Base-by-base conservation (phyloP, 1,284 basidiomycete genomes). In the Ceratobasidium theobromae region DNA sequence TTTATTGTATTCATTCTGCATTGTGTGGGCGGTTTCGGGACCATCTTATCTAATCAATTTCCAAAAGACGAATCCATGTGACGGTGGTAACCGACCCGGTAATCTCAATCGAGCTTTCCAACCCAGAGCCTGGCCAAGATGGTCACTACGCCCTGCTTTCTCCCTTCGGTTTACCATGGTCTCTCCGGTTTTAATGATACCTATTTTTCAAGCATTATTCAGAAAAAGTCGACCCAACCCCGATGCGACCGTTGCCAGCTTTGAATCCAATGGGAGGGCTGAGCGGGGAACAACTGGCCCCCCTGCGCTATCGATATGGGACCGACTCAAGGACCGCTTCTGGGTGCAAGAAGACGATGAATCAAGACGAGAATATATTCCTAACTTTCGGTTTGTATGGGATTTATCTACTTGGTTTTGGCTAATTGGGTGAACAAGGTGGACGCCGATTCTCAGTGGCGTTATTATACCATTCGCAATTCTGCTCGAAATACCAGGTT, bases 381-480 rank as follows among this genome's bases (percentile, higher is more conserved):
- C 69, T 12, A 70, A 70, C 40, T 70, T 68, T 25, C 57, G 69
- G 67, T 67, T 11, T 21, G 65, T 43, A 38, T n/a, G n/a, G n/a
- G n/a, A n/a, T 35, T 30, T n/a, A 1, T n/a, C 2, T 33, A 5
- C 16, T 28, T n/a, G 35, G 35, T 38, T 38, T 16, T 46, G 1
- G 30, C 9, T 70, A 23, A 69, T 71, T 5, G 69, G 69, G 54
- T 72, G 70, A 41, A 58, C 70, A 12, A 74, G 76, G 55, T 70
- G 75, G 67, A 77, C 84, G 3, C 89, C 88, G 0, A 86, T 91
- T 60, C 68, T 91, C 21, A 84, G 86, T 8, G 90, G 89, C 6
- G 77, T 89, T 16, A 72, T 87, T 33, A 85, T 91, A 18, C 90
- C 90, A 0, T 90, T 93, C 72, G 82, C 85, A 14, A 90, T 94